Conservation (phyloP, 352 stramenopile species). For the Globisporangium parvum region DNA sequence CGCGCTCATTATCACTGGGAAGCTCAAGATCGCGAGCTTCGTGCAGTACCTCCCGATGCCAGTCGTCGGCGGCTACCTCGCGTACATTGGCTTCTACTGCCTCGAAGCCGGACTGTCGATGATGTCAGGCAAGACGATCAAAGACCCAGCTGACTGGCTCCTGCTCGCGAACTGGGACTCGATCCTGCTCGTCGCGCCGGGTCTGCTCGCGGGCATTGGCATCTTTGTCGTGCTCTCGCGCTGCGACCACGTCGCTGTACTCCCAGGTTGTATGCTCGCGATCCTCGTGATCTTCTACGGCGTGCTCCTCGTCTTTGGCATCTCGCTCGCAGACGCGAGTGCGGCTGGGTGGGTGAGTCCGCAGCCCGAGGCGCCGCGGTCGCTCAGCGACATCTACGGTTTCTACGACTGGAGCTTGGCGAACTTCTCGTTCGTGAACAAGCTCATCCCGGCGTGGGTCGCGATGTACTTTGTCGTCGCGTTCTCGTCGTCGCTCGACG, state of each 20-base stretch:
- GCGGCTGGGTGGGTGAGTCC: slow-evolving; percentile 89
- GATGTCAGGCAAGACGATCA: slow-evolving; percentile 90
- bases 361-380: slow-evolving; percentile 47
- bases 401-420: slow-evolving; percentile 71
- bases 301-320: slow-evolving; percentile 67
- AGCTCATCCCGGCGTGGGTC: slow-evolving; percentile 88
- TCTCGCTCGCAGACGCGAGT: slow-evolving; percentile 86
- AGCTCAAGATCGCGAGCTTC: slow-evolving; percentile 92
- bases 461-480: slow-evolving; percentile 98
- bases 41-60: slow-evolving; percentile 97
- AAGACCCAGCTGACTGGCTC: slow-evolving; percentile 81
- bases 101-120: slow-evolving; percentile 77
- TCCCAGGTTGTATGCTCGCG: slow-evolving; percentile 88
- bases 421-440: slow-evolving; percentile 49
- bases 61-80: slow-evolving; percentile 97
- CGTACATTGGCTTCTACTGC: slow-evolving; percentile 94
- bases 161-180: slow-evolving; percentile 68
- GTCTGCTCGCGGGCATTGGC: slow-evolving; percentile 69
- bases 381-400: slow-evolving; percentile 69
- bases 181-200: slow-evolving; percentile 83
- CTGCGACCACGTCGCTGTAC: slow-evolving; percentile 72
- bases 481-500: slow-evolving; percentile 96
- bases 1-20: slow-evolving; percentile 93
- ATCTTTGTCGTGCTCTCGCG: slow-evolving; percentile 85
- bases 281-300: slow-evolving; percentile 81